Percentiles rank a stretch among this genome's conserved stretches.
Conservation (phyloP, 176 grass and related monocot genomes). For the Zoysia japonica region DNA sequence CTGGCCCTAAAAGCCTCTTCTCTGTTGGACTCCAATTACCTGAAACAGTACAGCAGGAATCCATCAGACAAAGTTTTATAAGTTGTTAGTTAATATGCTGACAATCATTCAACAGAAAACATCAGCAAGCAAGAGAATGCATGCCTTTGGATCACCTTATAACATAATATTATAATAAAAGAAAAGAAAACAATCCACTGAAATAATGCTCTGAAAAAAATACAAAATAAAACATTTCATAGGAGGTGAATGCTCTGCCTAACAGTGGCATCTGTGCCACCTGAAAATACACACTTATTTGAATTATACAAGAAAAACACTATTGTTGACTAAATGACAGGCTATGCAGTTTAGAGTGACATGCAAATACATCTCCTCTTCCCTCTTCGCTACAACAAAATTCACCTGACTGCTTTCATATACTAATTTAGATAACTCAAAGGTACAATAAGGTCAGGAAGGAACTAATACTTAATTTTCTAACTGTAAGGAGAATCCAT, state of each 20-base stretch:
- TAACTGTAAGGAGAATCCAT: not conserved
- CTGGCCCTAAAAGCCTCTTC: slow-evolving; percentile 79
- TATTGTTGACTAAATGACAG: not conserved
- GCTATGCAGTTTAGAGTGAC: not conserved
- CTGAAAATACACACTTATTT: slow-evolving; percentile 20
- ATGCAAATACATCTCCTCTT: not conserved
- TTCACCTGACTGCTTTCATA: not conserved
- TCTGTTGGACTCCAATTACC: slow-evolving; percentile 64
- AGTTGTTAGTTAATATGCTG: slow-evolving; percentile 21
- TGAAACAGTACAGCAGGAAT: slow-evolving; percentile 18
- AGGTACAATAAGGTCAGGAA: not conserved
- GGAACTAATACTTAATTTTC: not conserved
- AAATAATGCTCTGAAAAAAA: slow-evolving; percentile 30
- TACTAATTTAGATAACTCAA: not conserved
- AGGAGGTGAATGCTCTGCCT: slow-evolving; percentile 1
- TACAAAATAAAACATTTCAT: slow-evolving; percentile 6
- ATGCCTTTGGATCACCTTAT: slow-evolving; percentile 11
- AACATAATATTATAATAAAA: slow-evolving; percentile 21
- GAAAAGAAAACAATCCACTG: not conserved
- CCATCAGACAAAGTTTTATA: slow-evolving; percentile 28
- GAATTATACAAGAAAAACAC: slow-evolving; percentile 9
- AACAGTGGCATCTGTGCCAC: slow-evolving; percentile 13
- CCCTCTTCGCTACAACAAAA: not conserved
- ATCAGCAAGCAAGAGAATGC: slow-evolving; percentile 12
- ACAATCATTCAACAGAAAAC: slow-evolving; percentile 17